Percentiles rank a stretch among this genome's conserved stretches.
phyloP scores from a whole-genome alignment of 108 stramenopile genomes.

The Fragilaria radians region DNA sequence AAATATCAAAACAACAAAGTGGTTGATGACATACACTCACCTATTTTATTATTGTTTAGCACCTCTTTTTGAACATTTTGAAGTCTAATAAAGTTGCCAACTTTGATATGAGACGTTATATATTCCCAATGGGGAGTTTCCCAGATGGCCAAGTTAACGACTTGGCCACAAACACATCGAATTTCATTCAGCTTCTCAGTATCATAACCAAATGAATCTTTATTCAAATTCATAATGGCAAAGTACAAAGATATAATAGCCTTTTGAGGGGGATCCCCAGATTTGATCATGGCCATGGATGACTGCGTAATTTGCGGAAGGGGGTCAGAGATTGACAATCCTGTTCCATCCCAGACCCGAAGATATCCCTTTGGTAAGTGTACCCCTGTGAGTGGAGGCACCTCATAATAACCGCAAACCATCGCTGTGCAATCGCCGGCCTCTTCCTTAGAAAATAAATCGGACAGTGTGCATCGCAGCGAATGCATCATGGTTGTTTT shows the following conservation, averaged over 20 bases:
- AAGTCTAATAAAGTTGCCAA: slow-evolving; percentile 70
- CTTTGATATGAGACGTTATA: slow-evolving; percentile 29
- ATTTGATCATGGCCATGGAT: slow-evolving; percentile 2
- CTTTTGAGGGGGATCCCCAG: slow-evolving; percentile 50
- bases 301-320: slow-evolving; percentile 22
- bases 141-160: slow-evolving; percentile 72
- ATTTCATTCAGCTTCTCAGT: slow-evolving; percentile 8
- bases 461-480: slow-evolving; percentile 14
- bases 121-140: slow-evolving; percentile 70
- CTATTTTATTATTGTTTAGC: slow-evolving; percentile 16
- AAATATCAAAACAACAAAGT: too few relatives aligned
- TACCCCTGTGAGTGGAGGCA: background rate
- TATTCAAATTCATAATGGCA: background rate
- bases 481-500: slow-evolving; percentile 42
- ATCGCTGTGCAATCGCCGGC: slow-evolving; percentile 64
- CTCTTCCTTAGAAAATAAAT: slow-evolving; percentile 30
- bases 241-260: slow-evolving; percentile 18
- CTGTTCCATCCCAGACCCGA: slow-evolving; percentile 87
- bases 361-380: slow-evolving; percentile 44
- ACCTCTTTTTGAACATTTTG: slow-evolving; percentile 50
- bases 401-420: slow-evolving; percentile 44
- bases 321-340: slow-evolving; percentile 59
- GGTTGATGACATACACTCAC: slow-evolving; percentile 15
- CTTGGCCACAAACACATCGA: slow-evolving; percentile 50
- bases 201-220: background rate